These are phyloP conservation scores for Beauveria caledonica DNA, from an alignment of 2,329 filamentous ascomycete genomes.

Conservation along the genomic window DNA sequence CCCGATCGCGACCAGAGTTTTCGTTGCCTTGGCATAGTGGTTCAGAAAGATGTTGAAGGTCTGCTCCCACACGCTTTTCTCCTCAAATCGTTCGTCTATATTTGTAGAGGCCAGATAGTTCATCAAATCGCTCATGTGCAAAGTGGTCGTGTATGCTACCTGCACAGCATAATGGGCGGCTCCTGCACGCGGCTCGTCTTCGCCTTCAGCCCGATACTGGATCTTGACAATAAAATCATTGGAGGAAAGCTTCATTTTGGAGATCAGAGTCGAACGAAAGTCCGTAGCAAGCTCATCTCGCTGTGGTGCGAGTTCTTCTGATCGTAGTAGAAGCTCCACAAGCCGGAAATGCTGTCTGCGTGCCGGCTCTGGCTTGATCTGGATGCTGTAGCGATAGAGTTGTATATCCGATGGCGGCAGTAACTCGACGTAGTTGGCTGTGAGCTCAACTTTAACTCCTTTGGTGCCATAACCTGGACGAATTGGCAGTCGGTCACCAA, in stretches of 20 bases:
- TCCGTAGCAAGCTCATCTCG: slow-evolving; percentile 23
- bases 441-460: neutral
- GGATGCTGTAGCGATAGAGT: neutral
- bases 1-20: slow-evolving; percentile 21
- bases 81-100: slow-evolving; percentile 13
- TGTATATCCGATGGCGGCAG: neutral
- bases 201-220: slow-evolving; percentile 22
- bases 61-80: slow-evolving; percentile 19
- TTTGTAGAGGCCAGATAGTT: slow-evolving; percentile 21
- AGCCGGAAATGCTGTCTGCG: neutral
- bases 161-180: slow-evolving; percentile 17
- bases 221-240: slow-evolving; percentile 11
- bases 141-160: slow-evolving; percentile 18
- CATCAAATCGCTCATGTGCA: slow-evolving; percentile 18
- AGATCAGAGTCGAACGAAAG: slow-evolving; percentile 25
- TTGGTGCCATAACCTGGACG: slow-evolving; percentile 1
- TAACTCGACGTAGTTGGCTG: slow-evolving; percentile 2
- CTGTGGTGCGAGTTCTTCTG: slow-evolving; percentile 13
- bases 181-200: slow-evolving; percentile 19
- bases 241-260: slow-evolving; percentile 16
- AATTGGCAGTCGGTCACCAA: neutral
- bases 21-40: slow-evolving; percentile 23
- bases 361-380: neutral
- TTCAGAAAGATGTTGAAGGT: slow-evolving; percentile 20
- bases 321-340: slow-evolving; percentile 17